Conservation (phyloP, 441 rosid genomes). For the Isatis lusitanica region DNA sequence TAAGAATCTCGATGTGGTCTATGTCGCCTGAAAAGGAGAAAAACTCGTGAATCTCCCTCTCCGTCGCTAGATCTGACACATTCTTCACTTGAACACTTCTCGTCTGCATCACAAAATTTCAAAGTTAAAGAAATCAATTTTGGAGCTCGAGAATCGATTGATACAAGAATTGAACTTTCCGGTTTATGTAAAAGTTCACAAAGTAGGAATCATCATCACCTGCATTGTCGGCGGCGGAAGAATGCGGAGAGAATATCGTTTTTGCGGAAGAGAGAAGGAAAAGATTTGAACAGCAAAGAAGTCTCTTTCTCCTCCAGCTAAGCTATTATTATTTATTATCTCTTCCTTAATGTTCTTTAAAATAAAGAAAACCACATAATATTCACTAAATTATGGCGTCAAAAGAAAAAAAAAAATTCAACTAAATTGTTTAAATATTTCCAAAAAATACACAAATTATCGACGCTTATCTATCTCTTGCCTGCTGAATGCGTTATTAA, state of each 20-base stretch:
- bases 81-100: conserved; percentile 84
- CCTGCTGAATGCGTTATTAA: too few species aligned
- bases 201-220: background rate
- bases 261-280: conserved; percentile 5
- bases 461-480: too few species aligned
- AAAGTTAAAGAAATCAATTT: background rate
- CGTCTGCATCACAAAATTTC: conserved; percentile 38
- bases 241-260: conserved; percentile 13
- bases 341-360: background rate
- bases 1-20: conserved; percentile 59
- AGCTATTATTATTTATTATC: background rate
- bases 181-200: background rate
- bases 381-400: background rate
- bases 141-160: background rate
- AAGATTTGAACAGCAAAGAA: conserved; percentile 21
- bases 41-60: conserved; percentile 96
- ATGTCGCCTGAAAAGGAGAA: conserved; percentile 95
- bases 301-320: conserved; percentile 32
- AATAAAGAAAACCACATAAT: background rate
- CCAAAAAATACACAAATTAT: background rate
- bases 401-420: too few species aligned
- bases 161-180: background rate
- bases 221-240: conserved; percentile 31
- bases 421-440: too few species aligned
- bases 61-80: conserved; percentile 90